Conservation (phyloP, 1,284 basidiomycete species). For the Rhizopogon parksii region DNA sequence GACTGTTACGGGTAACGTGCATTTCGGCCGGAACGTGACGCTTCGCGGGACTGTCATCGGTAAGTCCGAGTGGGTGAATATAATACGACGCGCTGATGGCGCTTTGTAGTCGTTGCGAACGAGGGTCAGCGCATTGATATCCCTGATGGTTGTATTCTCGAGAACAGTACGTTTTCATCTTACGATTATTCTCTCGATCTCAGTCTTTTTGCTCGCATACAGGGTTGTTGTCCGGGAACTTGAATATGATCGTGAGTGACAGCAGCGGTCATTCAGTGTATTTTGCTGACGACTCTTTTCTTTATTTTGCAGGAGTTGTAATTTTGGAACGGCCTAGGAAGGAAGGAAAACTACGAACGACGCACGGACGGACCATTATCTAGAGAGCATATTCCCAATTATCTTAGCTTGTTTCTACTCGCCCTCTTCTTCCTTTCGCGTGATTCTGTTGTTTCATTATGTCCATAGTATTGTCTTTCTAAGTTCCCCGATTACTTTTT, state of each 20-base stretch:
- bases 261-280: neutral
- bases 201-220: neutral
- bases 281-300: neutral
- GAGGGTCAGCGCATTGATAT: conserved; percentile 95
- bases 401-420: neutral
- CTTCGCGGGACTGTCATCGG: conserved; percentile 83
- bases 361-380: neutral
- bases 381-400: neutral
- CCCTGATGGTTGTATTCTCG: conserved; percentile 90
- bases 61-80: conserved; percentile 18
- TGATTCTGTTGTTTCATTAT: neutral
- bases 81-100: neutral
- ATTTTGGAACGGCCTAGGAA: neutral
- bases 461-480: neutral
- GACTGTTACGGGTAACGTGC: conserved; percentile 94
- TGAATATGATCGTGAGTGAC: conserved; percentile 62
- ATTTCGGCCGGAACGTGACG: conserved; percentile 91
- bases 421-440: neutral
- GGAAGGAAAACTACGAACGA: neutral
- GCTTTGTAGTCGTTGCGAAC: conserved; percentile 64
- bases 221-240: conserved; percentile 58
- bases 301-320: neutral
- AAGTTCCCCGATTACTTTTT: neutral
- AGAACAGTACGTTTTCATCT: conserved; percentile 64
- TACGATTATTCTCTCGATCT: neutral